These are phyloP conservation scores for Pittosporum tobira DNA, from an alignment of 129 eudicot species.

Conservation along the genomic window DNA sequence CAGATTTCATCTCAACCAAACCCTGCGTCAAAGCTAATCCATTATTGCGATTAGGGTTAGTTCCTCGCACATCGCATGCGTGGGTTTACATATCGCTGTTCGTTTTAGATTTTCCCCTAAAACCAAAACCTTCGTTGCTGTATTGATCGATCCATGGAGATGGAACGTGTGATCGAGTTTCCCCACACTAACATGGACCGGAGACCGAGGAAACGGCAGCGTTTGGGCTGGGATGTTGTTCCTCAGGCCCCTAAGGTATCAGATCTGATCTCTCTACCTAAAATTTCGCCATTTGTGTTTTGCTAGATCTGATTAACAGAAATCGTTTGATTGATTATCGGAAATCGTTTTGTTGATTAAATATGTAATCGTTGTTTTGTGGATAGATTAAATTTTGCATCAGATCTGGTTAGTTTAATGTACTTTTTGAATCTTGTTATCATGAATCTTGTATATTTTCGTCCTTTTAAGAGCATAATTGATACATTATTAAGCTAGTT, in stretches of 20 bases:
- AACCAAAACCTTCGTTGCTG: constrained; percentile 7
- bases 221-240: constrained; percentile 91
- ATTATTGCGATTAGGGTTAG: constrained; percentile 31
- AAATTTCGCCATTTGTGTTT: constrained; percentile 8
- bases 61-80: constrained; percentile 13
- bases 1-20: constrained; percentile 24
- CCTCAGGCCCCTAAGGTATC: constrained; percentile 55
- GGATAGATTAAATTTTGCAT: background rate
- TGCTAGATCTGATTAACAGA: constrained; percentile 29
- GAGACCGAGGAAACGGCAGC: constrained; percentile 66
- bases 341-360: background rate
- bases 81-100: background rate
- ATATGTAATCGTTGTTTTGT: background rate
- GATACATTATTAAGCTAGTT: too few species aligned
- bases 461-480: too few species aligned
- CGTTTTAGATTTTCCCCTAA: background rate
- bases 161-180: constrained; percentile 83
- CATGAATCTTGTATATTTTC: background rate
- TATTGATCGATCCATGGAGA: constrained; percentile 63
- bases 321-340: constrained; percentile 18
- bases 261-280: constrained; percentile 10
- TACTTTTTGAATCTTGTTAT: background rate
- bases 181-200: constrained; percentile 60
- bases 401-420: constrained; percentile 1
- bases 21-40: constrained; percentile 48